Conservation (phyloP, 106 monocot species). For the Alisma plantagoaquatica region DNA sequence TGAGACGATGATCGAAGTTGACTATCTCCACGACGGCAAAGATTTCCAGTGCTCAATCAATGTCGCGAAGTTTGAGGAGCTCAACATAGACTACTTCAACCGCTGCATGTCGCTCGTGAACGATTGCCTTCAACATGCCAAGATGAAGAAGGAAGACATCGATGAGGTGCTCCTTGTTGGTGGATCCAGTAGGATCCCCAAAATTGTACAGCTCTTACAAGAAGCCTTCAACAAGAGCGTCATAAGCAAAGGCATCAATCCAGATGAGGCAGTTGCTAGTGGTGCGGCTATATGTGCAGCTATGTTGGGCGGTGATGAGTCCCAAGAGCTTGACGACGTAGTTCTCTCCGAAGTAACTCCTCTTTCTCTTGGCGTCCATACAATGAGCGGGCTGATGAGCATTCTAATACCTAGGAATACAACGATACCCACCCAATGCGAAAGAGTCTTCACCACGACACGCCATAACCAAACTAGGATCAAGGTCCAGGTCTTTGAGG, state of each 20-base stretch:
- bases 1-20: constrained; percentile 16
- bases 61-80: constrained; percentile 12
- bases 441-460: constrained; percentile 45
- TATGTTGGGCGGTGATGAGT: constrained; percentile 21
- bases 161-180: constrained; percentile 23
- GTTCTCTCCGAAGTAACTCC: constrained; percentile 37
- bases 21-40: constrained; percentile 5
- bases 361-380: constrained; percentile 11
- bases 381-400: constrained; percentile 28
- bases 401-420: constrained; percentile 45
- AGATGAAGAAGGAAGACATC: constrained; percentile 3
- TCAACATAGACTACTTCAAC: constrained; percentile 39
- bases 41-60: constrained; percentile 15
- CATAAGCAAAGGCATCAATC: constrained; percentile 16
- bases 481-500: constrained; percentile 38
- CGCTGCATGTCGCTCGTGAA: constrained; percentile 52
- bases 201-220: constrained; percentile 42
- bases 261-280: constrained; percentile 16
- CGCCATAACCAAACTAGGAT: constrained; percentile 41
- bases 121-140: constrained; percentile 42
- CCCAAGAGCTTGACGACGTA: constrained; percentile 25
- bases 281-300: constrained; percentile 20
- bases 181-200: constrained; percentile 22
- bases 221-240: constrained; percentile 36
- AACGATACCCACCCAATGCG: constrained; percentile 46